Evolutionary conservation across 192 early-diverging fungal genomes (phyloP).

Genomic region (Coemansia sp.): DNA sequence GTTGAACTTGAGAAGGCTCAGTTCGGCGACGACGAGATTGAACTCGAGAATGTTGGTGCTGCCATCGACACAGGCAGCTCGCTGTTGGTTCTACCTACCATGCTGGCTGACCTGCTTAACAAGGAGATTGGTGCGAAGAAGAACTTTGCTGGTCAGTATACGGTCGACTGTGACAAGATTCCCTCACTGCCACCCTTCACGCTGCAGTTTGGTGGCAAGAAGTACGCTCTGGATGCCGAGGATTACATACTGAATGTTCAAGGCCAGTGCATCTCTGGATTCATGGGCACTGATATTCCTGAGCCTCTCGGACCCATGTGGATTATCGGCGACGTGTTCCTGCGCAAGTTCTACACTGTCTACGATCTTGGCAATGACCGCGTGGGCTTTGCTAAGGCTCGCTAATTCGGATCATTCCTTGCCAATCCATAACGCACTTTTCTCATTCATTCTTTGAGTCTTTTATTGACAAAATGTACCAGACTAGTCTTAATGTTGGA

Average conservation of each 20-base stretch:
- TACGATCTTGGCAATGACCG: conserved; percentile 57
- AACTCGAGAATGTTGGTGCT: conserved; percentile 65
- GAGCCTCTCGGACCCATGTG: conserved; percentile 73
- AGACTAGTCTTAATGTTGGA: neutral
- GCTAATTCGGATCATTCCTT: conserved; percentile 11
- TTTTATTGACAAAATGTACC: conserved; percentile 4
- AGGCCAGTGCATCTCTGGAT: conserved; percentile 71
- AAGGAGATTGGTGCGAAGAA: conserved; percentile 89
- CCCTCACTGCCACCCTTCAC: conserved; percentile 72
- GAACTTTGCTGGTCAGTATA: conserved; percentile 87
- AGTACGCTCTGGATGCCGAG: conserved; percentile 60
- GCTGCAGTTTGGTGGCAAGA: conserved; percentile 72
- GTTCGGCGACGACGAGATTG: conserved; percentile 75
- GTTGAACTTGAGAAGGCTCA: conserved; percentile 77
- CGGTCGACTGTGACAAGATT: conserved; percentile 74
- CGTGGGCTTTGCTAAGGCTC: conserved; percentile 56
- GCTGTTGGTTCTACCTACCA: conserved; percentile 74
- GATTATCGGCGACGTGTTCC: conserved; percentile 84
- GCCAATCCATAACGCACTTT: neutral
- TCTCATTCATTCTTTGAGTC: neutral
- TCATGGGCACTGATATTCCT: conserved; percentile 93
- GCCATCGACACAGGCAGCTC: conserved; percentile 94
- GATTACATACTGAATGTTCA: conserved; percentile 70
- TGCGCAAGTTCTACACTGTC: conserved; percentile 77
- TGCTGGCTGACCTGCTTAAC: conserved; percentile 87